These are phyloP conservation scores for Kondoa subrosea DNA, from an alignment of 768 basidiomycete species.

Conservation along the genomic window DNA sequence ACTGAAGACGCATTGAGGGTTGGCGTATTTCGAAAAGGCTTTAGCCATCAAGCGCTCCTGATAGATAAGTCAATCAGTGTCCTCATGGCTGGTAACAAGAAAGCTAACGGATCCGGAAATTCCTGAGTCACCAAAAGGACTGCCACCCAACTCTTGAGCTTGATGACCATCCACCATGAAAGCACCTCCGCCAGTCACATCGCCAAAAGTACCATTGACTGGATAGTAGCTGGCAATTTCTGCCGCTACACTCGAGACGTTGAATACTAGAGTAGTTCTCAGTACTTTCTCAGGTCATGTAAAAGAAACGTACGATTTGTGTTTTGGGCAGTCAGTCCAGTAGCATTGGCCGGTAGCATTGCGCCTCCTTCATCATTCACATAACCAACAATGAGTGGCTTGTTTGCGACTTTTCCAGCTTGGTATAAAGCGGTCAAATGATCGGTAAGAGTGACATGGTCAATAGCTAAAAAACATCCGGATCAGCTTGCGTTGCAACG, in stretches of 20 bases:
- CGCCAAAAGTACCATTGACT: conserved; percentile 1
- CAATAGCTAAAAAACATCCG: neutral
- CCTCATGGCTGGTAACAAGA: neutral
- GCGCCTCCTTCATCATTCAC: neutral
- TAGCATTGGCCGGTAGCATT: neutral
- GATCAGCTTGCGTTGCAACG: neutral
- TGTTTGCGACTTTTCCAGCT: neutral
- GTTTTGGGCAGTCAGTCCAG: neutral
- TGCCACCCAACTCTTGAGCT: neutral
- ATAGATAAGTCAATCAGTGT: neutral
- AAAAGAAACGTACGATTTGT: neutral
- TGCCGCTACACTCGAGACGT: neutral
- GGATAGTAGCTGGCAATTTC: conserved; percentile 1
- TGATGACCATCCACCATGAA: neutral
- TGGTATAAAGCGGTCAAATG: neutral
- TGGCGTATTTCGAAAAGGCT: neutral
- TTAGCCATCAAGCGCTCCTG: neutral
- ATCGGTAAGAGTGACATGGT: neutral
- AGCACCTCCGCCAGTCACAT: neutral
- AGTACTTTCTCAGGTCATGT: neutral
- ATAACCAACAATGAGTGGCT: neutral
- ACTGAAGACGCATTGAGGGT: neutral
- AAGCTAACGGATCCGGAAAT: neutral
- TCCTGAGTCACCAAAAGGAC: neutral
- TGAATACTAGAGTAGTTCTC: neutral